Evolutionary conservation across 768 basidiomycete species (phyloP).

Genomic region (Tylopilus rubrobrunneus): DNA sequence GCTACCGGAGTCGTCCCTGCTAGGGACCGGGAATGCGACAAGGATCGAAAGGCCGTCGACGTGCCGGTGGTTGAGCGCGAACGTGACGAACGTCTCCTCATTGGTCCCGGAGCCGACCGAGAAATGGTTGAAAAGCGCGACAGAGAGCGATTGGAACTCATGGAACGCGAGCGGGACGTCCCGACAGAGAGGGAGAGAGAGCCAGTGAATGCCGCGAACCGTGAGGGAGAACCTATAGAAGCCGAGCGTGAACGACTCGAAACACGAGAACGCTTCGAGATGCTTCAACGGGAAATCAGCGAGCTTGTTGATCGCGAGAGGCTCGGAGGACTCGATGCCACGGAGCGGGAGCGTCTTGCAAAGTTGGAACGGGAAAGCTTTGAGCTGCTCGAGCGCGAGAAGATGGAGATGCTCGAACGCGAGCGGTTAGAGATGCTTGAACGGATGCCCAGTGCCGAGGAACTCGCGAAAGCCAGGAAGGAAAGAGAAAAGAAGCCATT

Average conservation of each 20-base stretch:
- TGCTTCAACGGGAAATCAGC: conserved; percentile 31
- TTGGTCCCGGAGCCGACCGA: conserved; percentile 20
- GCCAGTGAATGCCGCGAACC: conserved; percentile 9
- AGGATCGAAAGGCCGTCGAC: conserved; percentile 18
- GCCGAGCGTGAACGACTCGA: conserved; percentile 26
- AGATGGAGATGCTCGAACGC: conserved; percentile 28
- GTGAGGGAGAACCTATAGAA: conserved; percentile 22
- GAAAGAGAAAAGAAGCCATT: conserved; percentile 28
- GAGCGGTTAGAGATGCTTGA: conserved; percentile 31
- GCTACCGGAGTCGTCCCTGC: conserved; percentile 6
- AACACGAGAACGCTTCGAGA: conserved; percentile 25
- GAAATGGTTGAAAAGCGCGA: conserved; percentile 25
- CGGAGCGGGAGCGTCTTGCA: conserved; percentile 29
- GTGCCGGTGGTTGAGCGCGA: conserved; percentile 16
- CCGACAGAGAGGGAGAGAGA: conserved; percentile 18
- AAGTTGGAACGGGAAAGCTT: conserved; percentile 28
- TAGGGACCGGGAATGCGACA: conserved; percentile 24
- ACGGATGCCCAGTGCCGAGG: conserved; percentile 31
- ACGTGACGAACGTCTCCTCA: conserved; percentile 17
- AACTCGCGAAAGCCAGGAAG: conserved; percentile 29
- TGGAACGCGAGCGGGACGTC: conserved; percentile 19
- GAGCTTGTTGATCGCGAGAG: conserved; percentile 31
- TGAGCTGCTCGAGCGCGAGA: conserved; percentile 29
- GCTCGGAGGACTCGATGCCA: conserved; percentile 24
- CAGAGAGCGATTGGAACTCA: conserved; percentile 24